Percentiles rank a stretch among this genome's conserved stretches.
These are phyloP conservation scores for Fusarium tanahbumbuense DNA, from an alignment of 2,329 filamentous ascomycete species.

Conservation along the genomic window DNA sequence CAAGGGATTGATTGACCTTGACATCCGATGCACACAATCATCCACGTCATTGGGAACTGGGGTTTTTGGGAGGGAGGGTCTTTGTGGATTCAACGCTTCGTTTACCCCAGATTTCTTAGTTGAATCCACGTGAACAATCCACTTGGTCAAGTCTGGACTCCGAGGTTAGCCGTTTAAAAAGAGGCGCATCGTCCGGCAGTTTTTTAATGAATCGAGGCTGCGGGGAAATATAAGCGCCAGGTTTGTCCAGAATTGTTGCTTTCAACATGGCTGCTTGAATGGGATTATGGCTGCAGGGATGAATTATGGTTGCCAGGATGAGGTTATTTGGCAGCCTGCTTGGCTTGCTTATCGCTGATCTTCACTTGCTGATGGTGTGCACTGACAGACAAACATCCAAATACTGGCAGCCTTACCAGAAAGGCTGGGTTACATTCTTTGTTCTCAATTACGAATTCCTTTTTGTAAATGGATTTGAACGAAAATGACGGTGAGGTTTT, in stretches of 20 bases:
- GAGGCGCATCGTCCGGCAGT: not conserved
- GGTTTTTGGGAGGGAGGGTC: not conserved
- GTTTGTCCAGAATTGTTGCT: not conserved
- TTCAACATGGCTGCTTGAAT: too few species aligned
- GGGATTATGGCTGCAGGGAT: too few species aligned
- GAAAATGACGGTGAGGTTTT: not conserved
- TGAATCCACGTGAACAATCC: not conserved
- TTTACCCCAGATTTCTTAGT: slow-evolving; percentile 5
- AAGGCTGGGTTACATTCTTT: not conserved
- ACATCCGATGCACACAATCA: not conserved
- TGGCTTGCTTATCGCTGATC: not conserved
- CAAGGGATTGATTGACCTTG: not conserved
- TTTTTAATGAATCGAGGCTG: not conserved
- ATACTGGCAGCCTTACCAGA: not conserved
- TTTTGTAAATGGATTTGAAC: not conserved
- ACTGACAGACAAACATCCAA: not conserved
- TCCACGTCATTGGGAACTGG: not conserved
- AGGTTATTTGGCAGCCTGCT: slow-evolving; percentile 9
- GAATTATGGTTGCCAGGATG: not conserved
- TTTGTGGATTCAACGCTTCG: not conserved
- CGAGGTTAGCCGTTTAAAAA: not conserved
- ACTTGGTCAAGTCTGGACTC: not conserved
- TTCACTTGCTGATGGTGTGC: not conserved
- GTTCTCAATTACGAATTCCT: not conserved
- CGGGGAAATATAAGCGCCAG: not conserved